Percentiles rank a stretch among this genome's conserved stretches.
Evolutionary conservation across 805 yeast species (phyloP).

Genomic region (Yarrowia deformans): DNA sequence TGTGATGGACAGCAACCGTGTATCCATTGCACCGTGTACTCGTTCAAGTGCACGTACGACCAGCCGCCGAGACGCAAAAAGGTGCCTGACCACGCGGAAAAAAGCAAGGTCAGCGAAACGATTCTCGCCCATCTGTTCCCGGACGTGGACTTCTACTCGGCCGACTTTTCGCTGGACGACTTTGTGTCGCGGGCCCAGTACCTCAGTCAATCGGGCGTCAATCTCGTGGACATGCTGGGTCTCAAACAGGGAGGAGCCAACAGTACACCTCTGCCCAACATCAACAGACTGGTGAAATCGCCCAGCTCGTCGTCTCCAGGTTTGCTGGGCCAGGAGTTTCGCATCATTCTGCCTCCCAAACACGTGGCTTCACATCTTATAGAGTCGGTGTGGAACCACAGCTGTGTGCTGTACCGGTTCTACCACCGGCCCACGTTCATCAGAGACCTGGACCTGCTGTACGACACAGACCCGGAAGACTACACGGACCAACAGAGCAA

Average conservation of each 20-base stretch:
- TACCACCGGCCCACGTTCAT: constrained; percentile 84
- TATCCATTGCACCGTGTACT: constrained; percentile 83
- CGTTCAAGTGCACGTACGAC: constrained; percentile 83
- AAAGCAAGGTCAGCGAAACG: constrained; percentile 51
- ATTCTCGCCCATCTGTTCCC: constrained; percentile 53
- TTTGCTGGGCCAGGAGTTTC: constrained; percentile 58
- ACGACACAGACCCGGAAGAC: constrained; percentile 74
- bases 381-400: constrained; percentile 80
- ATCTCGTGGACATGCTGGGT: constrained; percentile 14
- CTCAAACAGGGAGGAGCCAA: constrained; percentile 22
- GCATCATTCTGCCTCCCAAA: constrained; percentile 75
- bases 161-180: constrained; percentile 47
- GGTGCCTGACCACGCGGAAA: constrained; percentile 49
- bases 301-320: constrained; percentile 42
- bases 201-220: constrained; percentile 40
- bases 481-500: constrained; percentile 76
- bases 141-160: constrained; percentile 51
- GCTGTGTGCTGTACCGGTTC: constrained; percentile 84
- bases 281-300: constrained; percentile 35
- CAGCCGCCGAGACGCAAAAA: constrained; percentile 60
- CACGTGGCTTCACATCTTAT: constrained; percentile 74
- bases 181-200: constrained; percentile 45
- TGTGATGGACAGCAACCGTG: constrained; percentile 85
- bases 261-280: constrained; percentile 3
- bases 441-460: constrained; percentile 74